Conservation (phyloP, 768 basidiomycete species). For the Pseudohyphozyma bogoriensis region DNA sequence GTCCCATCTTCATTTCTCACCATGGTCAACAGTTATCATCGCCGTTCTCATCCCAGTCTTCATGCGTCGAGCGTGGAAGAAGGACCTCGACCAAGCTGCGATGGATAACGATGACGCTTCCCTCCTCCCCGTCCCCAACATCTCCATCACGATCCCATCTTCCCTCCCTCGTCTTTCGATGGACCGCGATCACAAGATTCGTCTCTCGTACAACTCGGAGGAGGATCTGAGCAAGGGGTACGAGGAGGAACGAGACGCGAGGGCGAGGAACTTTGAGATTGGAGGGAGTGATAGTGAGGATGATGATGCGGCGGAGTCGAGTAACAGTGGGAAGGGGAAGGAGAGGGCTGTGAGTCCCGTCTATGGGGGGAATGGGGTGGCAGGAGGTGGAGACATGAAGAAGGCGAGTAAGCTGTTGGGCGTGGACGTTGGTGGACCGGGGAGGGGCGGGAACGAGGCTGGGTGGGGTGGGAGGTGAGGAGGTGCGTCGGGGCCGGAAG, state of each 20-base stretch:
- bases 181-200: no score
- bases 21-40: slow-evolving; percentile 7
- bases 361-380: background rate
- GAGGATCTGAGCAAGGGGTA: background rate
- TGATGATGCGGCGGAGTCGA: background rate
- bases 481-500: background rate
- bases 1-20: background rate
- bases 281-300: background rate
- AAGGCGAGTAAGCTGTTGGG: background rate
- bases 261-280: background rate
- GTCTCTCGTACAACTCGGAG: no score
- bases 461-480: background rate
- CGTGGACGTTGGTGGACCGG: background rate
- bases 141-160: slow-evolving; percentile 1
- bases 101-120: background rate
- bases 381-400: background rate
- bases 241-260: background rate
- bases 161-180: slow-evolving; percentile 1
- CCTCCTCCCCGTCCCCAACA: background rate
- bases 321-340: background rate
- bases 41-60: slow-evolving; percentile 24
- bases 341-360: background rate
- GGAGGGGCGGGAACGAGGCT: background rate
- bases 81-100: slow-evolving; percentile 18
- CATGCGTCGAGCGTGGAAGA: slow-evolving; percentile 8